Percentiles rank a stretch among this genome's conserved stretches.
Evolutionary conservation across 768 basidiomycete species (phyloP).

Genomic region (Lactarius psammicola): DNA sequence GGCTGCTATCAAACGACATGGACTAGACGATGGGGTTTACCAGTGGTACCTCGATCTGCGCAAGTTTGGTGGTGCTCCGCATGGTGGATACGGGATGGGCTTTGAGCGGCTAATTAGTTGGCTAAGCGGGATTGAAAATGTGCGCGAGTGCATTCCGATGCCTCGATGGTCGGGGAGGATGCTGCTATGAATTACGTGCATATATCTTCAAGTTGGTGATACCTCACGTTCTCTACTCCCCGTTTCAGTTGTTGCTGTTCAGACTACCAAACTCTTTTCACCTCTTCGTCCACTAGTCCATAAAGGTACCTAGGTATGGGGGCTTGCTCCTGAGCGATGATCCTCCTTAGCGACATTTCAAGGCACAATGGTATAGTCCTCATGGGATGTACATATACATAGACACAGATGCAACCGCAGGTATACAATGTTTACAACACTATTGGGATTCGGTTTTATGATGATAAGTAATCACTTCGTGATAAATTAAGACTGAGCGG

Average conservation of each 20-base stretch:
- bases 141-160: slow-evolving; percentile 91
- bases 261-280: background rate
- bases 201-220: background rate
- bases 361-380: slow-evolving; percentile 23
- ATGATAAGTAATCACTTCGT: slow-evolving; percentile 23
- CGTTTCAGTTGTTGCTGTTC: background rate
- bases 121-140: slow-evolving; percentile 83
- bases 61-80: slow-evolving; percentile 81
- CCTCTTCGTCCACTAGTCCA: background rate
- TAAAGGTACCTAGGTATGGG: background rate
- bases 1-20: slow-evolving; percentile 48
- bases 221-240: background rate
- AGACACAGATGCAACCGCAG: background rate
- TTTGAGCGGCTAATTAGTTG: slow-evolving; percentile 89
- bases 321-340: too few species aligned
- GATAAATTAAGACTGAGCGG: slow-evolving; percentile 26
- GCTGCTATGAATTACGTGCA: slow-evolving; percentile 46
- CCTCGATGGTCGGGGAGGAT: slow-evolving; percentile 85
- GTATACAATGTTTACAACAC: slow-evolving; percentile 16
- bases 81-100: slow-evolving; percentile 95
- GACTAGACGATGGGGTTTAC: slow-evolving; percentile 45
- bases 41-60: slow-evolving; percentile 84
- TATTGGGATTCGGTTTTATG: slow-evolving; percentile 17
- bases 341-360: background rate
- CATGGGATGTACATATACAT: slow-evolving; percentile 12